Conservation (phyloP, 306 rosid genomes). For the Fragaria nilgerrensis region DNA sequence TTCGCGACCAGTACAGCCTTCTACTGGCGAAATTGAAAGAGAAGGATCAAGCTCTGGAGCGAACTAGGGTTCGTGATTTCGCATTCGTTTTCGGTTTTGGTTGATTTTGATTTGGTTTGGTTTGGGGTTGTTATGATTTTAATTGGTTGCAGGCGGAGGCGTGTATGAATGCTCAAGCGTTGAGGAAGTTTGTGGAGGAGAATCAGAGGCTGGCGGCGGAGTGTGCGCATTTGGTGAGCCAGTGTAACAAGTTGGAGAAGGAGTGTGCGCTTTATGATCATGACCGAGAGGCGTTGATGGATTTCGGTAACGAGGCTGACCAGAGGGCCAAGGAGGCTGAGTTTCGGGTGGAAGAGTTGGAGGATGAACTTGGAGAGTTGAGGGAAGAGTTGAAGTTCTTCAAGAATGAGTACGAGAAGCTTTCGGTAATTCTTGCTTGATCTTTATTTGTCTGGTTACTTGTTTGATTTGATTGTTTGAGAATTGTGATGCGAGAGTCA, state of each 20-base stretch:
- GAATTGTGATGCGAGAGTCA: background rate
- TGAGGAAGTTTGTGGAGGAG: slow-evolving; percentile 84
- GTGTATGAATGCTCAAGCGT: slow-evolving; percentile 68
- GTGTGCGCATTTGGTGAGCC: slow-evolving; percentile 45
- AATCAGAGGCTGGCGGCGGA: slow-evolving; percentile 69
- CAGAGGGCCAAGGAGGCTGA: slow-evolving; percentile 79
- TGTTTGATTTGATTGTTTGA: background rate
- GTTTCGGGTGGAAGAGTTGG: slow-evolving; percentile 57
- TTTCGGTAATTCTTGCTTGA: slow-evolving; percentile 38
- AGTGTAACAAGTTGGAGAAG: slow-evolving; percentile 62
- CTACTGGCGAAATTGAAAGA: slow-evolving; percentile 53
- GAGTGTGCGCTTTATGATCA: slow-evolving; percentile 75
- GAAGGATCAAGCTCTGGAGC: slow-evolving; percentile 56
- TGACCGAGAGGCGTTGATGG: slow-evolving; percentile 91
- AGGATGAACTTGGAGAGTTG: slow-evolving; percentile 49
- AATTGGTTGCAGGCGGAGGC: slow-evolving; percentile 54
- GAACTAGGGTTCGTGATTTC: slow-evolving; percentile 47
- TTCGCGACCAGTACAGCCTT: slow-evolving; percentile 40
- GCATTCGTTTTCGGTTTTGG: background rate
- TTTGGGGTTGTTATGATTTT: background rate
- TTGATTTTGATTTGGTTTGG: background rate
- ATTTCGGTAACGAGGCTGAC: slow-evolving; percentile 91
- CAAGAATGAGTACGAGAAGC: slow-evolving; percentile 37
- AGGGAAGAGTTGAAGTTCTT: slow-evolving; percentile 47
- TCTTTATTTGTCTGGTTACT: background rate